phyloP scores from a whole-genome alignment of 2,329 filamentous ascomycete species.

The Chaetomiaceae sp. region DNA sequence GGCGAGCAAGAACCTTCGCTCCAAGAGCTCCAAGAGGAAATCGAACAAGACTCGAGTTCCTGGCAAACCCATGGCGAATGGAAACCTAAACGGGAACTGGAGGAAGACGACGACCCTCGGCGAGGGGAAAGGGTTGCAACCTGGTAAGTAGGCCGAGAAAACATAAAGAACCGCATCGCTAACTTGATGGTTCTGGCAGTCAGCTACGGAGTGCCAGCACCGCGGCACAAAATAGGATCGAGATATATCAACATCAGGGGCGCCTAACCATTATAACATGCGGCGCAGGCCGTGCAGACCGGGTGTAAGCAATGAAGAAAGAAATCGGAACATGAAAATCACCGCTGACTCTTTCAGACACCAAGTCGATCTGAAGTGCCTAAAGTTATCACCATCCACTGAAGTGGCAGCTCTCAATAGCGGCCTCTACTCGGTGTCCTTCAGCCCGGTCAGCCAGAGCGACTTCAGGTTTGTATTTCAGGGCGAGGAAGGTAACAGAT shows the following conservation, averaged over 20 bases:
- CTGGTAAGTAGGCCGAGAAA: background rate
- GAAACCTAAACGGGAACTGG: background rate
- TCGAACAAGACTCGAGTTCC: background rate
- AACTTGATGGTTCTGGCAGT: background rate
- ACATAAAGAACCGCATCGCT: background rate
- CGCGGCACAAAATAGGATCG: background rate
- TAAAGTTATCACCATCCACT: background rate
- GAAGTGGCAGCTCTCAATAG: background rate
- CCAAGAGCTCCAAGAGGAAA: background rate
- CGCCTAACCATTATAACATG: background rate
- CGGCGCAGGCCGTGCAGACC: background rate
- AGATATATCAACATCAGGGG: background rate
- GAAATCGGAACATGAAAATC: no score
- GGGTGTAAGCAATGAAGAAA: background rate
- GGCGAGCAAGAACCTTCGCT: background rate
- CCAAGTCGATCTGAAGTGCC: conserved; percentile 1
- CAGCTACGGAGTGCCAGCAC: background rate
- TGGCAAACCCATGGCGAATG: conserved; percentile 1
- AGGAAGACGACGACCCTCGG: conserved; percentile 1
- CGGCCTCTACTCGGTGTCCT: background rate
- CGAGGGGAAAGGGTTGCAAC: conserved; percentile 6
- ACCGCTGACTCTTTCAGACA: conserved; percentile 2
- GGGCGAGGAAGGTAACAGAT: background rate
- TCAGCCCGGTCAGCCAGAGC: background rate
- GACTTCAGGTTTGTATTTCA: conserved; percentile 9